phyloP scores from a whole-genome alignment of 2,329 filamentous ascomycete genomes.

The Zymoseptoria tritici region DNA sequence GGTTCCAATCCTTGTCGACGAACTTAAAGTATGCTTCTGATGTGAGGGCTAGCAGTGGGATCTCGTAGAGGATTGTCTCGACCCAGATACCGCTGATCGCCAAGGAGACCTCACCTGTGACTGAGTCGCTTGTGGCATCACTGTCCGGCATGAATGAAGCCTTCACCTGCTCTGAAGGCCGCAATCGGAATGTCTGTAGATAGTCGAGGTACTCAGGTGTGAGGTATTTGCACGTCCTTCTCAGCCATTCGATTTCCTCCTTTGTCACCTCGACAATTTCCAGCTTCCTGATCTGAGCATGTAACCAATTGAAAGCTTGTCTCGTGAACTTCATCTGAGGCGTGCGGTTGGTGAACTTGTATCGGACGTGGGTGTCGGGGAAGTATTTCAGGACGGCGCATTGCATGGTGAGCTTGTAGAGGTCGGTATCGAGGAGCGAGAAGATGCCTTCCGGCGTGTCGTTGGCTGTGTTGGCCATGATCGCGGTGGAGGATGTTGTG shows the following conservation, averaged over 20 bases:
- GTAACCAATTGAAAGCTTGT: slow-evolving; percentile 75
- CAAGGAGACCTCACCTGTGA: slow-evolving; percentile 64
- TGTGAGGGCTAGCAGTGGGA: slow-evolving; percentile 81
- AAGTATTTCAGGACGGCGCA: slow-evolving; percentile 92
- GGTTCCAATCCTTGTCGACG: slow-evolving; percentile 86
- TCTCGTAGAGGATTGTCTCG: slow-evolving; percentile 96
- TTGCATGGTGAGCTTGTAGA: slow-evolving; percentile 99
- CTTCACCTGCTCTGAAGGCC: slow-evolving; percentile 70
- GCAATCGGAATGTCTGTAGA: slow-evolving; percentile 72
- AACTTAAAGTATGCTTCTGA: slow-evolving; percentile 98
- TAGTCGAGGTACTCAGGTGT: slow-evolving; percentile 70
- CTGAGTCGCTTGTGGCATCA: slow-evolving; percentile 55
- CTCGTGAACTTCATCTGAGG: slow-evolving; percentile 85
- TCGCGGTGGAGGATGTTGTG: background rate
- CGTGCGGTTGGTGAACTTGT: slow-evolving; percentile 91
- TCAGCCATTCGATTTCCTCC: slow-evolving; percentile 74
- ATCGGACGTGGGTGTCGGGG: slow-evolving; percentile 70
- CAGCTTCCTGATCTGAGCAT: slow-evolving; percentile 75
- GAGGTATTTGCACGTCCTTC: slow-evolving; percentile 73
- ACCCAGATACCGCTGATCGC: slow-evolving; percentile 77
- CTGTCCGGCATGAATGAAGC: slow-evolving; percentile 54
- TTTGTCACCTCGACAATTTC: slow-evolving; percentile 69
- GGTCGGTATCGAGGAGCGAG: slow-evolving; percentile 50
- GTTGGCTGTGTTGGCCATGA: slow-evolving; percentile 13
- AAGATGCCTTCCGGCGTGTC: slow-evolving; percentile 30